Evolutionary conservation across 192 early-diverging fungal genomes (phyloP).

Genomic region (Backusella sp.): DNA sequence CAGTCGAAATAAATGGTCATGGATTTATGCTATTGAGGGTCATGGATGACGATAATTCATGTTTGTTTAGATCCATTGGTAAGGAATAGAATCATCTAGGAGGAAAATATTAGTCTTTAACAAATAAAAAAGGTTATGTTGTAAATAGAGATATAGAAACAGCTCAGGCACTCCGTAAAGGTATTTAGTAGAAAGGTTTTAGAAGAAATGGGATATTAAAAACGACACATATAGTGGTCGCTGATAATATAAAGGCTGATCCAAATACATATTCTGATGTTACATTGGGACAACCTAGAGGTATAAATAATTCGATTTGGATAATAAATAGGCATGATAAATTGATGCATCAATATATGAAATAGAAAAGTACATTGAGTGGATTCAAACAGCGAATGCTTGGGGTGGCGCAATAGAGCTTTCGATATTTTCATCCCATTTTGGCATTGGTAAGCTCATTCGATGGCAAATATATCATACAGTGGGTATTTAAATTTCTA

Average conservation of each 20-base stretch:
- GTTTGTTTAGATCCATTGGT: conserved; percentile 68
- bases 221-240: conserved; percentile 35
- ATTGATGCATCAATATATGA: background rate
- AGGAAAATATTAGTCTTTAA: background rate
- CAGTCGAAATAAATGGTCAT: background rate
- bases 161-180: conserved; percentile 28
- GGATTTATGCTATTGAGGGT: conserved; percentile 30
- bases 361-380: conserved; percentile 56
- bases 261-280: conserved; percentile 58
- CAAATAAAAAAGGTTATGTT: conserved; percentile 29
- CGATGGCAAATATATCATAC: no score
- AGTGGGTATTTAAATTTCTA: no score
- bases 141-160: conserved; percentile 31
- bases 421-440: conserved; percentile 70
- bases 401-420: conserved; percentile 87
- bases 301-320: background rate
- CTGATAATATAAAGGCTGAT: conserved; percentile 49
- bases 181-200: background rate
- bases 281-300: conserved; percentile 52
- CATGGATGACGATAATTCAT: conserved; percentile 71
- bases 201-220: background rate
- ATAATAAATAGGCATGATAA: background rate
- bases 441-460: conserved; percentile 42
- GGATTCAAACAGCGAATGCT: conserved; percentile 61
- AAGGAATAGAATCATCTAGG: background rate